Conservation (phyloP, 2,329 filamentous ascomycete genomes). For the Hirsutella rhossiliensis region DNA sequence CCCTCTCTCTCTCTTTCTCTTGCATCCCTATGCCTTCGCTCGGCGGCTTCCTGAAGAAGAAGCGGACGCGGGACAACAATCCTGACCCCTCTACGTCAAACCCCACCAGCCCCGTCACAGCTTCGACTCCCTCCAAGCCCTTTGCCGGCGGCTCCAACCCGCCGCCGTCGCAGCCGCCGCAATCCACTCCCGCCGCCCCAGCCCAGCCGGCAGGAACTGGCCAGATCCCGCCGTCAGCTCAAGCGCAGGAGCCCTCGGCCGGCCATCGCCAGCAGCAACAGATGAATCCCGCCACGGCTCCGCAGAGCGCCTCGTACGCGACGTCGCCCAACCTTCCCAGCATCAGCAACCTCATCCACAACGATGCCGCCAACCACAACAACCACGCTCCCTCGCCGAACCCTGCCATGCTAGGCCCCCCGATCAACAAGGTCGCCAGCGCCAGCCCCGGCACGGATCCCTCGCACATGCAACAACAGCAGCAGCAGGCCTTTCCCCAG, state of each 20-base stretch:
- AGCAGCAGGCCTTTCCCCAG: constrained; percentile 15
- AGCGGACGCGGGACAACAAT: constrained; percentile 87
- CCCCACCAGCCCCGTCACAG: constrained; percentile 50
- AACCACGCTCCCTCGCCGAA: constrained; percentile 13
- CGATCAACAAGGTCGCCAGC: constrained; percentile 13
- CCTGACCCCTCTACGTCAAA: constrained; percentile 57
- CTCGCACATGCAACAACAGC: constrained; percentile 24
- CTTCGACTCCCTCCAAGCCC: constrained; percentile 36
- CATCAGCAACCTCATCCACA: constrained; percentile 74
- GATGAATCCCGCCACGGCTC: constrained; percentile 14
- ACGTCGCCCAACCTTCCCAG: constrained; percentile 57
- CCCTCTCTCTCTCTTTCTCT: background rate
- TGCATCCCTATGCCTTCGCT: constrained; percentile 67
- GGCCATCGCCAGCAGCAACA: constrained; percentile 10
- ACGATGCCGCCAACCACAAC: constrained; percentile 26
- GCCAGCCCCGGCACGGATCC: constrained; percentile 26
- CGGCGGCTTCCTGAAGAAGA: constrained; percentile 95
- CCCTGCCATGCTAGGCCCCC: constrained; percentile 14
- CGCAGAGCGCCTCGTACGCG: constrained; percentile 12
- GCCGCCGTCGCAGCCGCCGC: constrained; percentile 8
- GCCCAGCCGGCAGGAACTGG: constrained; percentile 3
- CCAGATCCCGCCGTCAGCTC: constrained; percentile 6
- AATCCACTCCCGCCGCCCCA: constrained; percentile 9
- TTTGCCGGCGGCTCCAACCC: constrained; percentile 30
- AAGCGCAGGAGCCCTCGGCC: constrained; percentile 8